Conservation (phyloP, 768 basidiomycete species). For the Rhizopogon vesiculosus region DNA sequence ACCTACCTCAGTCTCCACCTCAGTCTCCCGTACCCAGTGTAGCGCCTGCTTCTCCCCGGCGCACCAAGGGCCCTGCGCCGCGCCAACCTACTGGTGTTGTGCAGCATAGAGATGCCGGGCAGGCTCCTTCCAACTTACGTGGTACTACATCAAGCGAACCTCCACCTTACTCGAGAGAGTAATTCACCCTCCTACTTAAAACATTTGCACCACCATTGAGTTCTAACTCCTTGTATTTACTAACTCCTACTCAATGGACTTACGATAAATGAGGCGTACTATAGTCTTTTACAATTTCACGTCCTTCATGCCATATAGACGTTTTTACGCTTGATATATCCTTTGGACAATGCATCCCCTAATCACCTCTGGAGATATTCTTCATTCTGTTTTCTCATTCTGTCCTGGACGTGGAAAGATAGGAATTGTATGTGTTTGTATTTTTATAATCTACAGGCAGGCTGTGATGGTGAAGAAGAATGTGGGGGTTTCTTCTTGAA, state of each 20-base stretch:
- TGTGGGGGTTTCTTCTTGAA: no score
- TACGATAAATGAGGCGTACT: background rate
- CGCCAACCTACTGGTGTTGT: conserved; percentile 9
- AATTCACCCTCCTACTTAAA: background rate
- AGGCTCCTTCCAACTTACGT: background rate
- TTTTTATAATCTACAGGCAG: no score
- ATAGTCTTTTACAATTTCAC: background rate
- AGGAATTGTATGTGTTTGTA: background rate
- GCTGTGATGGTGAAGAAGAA: no score
- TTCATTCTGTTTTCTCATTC: background rate
- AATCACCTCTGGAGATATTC: background rate
- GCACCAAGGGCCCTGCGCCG: background rate
- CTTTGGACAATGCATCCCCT: conserved; percentile 13
- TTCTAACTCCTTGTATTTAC: background rate
- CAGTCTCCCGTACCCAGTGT: conserved; percentile 12
- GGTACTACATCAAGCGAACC: conserved; percentile 6
- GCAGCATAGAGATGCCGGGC: conserved; percentile 25
- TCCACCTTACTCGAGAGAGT: conserved; percentile 19
- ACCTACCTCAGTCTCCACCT: conserved; percentile 17
- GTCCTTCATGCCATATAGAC: conserved; percentile 4
- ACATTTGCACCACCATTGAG: background rate
- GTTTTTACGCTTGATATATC: conserved; percentile 7
- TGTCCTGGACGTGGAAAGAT: background rate
- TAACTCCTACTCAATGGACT: conserved; percentile 4
- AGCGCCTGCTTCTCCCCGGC: background rate